Evolutionary conservation across 129 eudicot genomes (phyloP), one percentile per base, ranked within the genome.

Genomic region (Pseudognaphalium luteoalbum): DNA sequence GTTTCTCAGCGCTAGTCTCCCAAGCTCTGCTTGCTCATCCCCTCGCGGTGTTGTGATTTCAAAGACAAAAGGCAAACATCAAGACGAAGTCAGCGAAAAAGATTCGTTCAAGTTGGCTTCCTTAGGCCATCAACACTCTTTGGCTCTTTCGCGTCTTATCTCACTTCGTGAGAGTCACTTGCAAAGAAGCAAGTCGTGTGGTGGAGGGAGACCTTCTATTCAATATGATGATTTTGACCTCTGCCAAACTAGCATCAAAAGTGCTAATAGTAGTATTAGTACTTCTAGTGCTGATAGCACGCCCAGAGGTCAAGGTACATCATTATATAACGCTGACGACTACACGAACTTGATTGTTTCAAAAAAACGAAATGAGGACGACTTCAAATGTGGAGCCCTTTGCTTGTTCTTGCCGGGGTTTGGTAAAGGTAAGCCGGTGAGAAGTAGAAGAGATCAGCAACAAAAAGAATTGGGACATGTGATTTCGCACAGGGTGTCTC

Each of bases 361-460:
- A 22, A 59, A 51, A 67, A 82, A 87, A 21, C 65, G 6, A 4
- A 35, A 58, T 2, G 96, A 81, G 0, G 88, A 90, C 1, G 85
- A 85, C 30, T 87, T 90, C 76, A 91, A 88, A 79, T 93, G 98
- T 15, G 92, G 95, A 6, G 88, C 90, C 16, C 80, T 91, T 20
- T 93, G 98, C 81, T 78, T 93, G 82, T 88, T 85, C 83, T 37
- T 93, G 21, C 98, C 98, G 0, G 88, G 92, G 5, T 88, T 88
- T 4, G 90, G 96, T 14, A 93, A 87, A 76, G 96, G 82, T 56
- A 93, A 91, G 69, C 77, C 86, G 1, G 89, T 87, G 20, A 90
- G 81, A 77, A 72, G 89, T 12, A 74, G 69, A 62, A 88, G 73
- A 73, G 81, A n/a, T n/a, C n/a, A 64, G 11, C 68, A 79, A 54